Conservation (phyloP, 495 filamentous ascomycete species). For the Amniculicola lignicola region DNA sequence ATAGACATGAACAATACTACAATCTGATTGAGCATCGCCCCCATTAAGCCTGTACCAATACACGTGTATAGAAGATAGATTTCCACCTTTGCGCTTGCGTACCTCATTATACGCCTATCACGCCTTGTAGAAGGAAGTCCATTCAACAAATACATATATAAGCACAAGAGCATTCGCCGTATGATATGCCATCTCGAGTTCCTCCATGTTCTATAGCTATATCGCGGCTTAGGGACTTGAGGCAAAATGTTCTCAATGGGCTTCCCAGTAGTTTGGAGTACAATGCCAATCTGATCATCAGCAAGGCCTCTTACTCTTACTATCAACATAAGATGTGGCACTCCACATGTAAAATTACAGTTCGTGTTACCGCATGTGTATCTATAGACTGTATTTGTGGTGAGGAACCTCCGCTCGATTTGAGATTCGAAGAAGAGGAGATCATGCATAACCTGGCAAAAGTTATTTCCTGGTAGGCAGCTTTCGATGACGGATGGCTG, state of each 20-base stretch:
- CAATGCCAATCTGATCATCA: conserved; percentile 4
- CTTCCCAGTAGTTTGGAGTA: conserved; percentile 3
- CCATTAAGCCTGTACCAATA: too few species aligned
- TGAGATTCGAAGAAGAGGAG: conserved; percentile 3
- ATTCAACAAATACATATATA: too few species aligned
- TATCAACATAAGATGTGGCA: conserved; percentile 6
- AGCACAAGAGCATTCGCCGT: too few species aligned
- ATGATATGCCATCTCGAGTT: too few species aligned
- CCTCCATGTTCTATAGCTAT: too few species aligned
- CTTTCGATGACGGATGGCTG: not conserved
- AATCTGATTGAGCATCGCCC: too few species aligned
- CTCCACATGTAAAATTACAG: not conserved
- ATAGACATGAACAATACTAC: too few species aligned
- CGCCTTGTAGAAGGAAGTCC: too few species aligned
- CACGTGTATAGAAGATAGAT: too few species aligned
- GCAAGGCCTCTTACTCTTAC: conserved; percentile 8
- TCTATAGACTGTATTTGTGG: conserved; percentile 6
- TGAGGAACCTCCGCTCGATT: conserved; percentile 6
- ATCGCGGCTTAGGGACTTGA: conserved; percentile 4
- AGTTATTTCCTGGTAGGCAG: conserved; percentile 2
- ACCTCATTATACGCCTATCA: too few species aligned
- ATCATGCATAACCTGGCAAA: conserved; percentile 6
- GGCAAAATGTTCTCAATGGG: conserved; percentile 8
- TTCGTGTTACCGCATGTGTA: conserved; percentile 7
- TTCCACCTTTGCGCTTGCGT: too few species aligned